Base-by-base conservation (phyloP, 345 rosid species). In the Euphorbia tirucalli region DNA sequence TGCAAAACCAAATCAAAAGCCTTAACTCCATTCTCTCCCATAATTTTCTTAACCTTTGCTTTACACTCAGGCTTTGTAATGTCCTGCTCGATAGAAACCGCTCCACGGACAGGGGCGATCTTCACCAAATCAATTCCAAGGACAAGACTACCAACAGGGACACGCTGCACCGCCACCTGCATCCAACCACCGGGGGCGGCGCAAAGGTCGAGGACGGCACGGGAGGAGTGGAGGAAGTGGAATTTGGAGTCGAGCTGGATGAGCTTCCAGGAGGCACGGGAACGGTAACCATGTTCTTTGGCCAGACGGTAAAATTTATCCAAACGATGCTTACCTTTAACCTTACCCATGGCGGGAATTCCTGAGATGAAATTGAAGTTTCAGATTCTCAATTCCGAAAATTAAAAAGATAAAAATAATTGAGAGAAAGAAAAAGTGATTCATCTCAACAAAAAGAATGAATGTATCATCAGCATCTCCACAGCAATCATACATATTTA, bases 121-220 rank as follows among this genome's bases (percentile, higher is more conserved):
- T 86, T 89, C 11, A 81, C 96, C 24, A 94, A 82, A 78, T 94
- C 98, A 70, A 94, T 81, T 5, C 98, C 98, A 71, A 94, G 80
- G 58, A 94, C 97, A 57, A 94, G 91, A 71, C 93, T 87, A 7
- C 97, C 96, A 21, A 94, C 95, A 5, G 97, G 96, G 14, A 82
- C 93, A 27, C 91, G 90, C 88, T 87, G 78, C n/a, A 90, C 92
- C 58, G 90, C 96, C 21, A 93, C 94, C 71, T 93, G 98, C 98
- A 93, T 91, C 98, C 98, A 93, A 31, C 98, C 92, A 8, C 97
- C 97, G 0, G 97, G 98, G 55, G 98, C 96, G 77, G 98, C 97
- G 70, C 98, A 91, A 69, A 91, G 98, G 72, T 93, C 98, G 81
- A 93, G 96, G 32, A 90, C 96, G 37, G 87, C 91, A 48, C 75